Conservation (phyloP, 805 yeast species). For the Yarrowia porcina region DNA sequence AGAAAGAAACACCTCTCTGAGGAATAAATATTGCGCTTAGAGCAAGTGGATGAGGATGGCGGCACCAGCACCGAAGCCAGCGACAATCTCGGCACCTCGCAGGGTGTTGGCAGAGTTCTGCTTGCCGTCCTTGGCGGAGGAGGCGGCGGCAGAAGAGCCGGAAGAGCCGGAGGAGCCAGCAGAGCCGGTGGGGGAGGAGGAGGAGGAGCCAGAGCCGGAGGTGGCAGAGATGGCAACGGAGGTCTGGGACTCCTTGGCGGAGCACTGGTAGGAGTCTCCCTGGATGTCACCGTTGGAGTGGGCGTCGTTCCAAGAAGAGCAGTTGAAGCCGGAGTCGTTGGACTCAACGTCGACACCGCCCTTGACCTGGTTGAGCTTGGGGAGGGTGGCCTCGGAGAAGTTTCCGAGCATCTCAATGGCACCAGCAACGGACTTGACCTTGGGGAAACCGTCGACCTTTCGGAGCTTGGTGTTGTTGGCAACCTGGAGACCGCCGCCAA, state of each 20-base stretch:
- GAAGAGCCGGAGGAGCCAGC: conserved; percentile 18
- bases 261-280: conserved; percentile 72
- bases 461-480: conserved; percentile 76
- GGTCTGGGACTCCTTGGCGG: conserved; percentile 34
- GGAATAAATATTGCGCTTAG: conserved; percentile 25
- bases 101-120: conserved; percentile 12
- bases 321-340: conserved; percentile 67
- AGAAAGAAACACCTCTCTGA: conserved; percentile 25
- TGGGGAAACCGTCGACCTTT: conserved; percentile 67
- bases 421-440: conserved; percentile 76
- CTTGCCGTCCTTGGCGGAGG: background rate
- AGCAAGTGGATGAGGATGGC: conserved; percentile 26
- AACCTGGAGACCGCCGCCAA: conserved; percentile 93
- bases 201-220: background rate
- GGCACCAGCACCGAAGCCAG: conserved; percentile 27
- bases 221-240: conserved; percentile 22
- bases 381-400: conserved; percentile 75
- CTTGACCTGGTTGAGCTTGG: conserved; percentile 68
- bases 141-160: background rate
- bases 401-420: conserved; percentile 78
- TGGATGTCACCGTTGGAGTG: conserved; percentile 77
- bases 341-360: conserved; percentile 91
- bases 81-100: conserved; percentile 19
- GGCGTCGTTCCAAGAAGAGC: conserved; percentile 68
- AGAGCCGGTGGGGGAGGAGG: conserved; percentile 2